Conservation (phyloP, 495 filamentous ascomycete species). For the Hypoxylon perforatum region DNA sequence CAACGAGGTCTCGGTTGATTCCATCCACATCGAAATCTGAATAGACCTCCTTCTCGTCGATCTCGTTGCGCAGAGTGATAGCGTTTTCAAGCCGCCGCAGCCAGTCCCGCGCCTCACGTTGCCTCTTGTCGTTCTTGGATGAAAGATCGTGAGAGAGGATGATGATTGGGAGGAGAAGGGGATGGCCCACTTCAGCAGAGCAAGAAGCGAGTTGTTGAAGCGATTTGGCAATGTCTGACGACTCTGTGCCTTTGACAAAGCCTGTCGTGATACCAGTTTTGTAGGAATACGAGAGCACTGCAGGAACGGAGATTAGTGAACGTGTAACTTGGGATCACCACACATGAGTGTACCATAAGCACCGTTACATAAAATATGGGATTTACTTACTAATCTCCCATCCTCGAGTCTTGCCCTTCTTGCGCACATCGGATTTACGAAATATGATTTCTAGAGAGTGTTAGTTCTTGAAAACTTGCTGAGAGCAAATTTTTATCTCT, state of each 20-base stretch:
- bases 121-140: constrained; percentile 60
- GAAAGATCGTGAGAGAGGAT: constrained; percentile 63
- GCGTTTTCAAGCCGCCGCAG: constrained; percentile 65
- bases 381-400: constrained; percentile 60
- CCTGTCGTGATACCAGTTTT: constrained; percentile 62
- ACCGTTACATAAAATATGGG: background rate
- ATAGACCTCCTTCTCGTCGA: constrained; percentile 61
- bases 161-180: constrained; percentile 64
- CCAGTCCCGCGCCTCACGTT: constrained; percentile 67
- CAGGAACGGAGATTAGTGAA: constrained; percentile 3
- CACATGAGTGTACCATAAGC: background rate
- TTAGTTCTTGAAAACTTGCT: constrained; percentile 2
- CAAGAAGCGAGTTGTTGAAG: constrained; percentile 60
- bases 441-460: constrained; percentile 61
- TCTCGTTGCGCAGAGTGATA: constrained; percentile 66
- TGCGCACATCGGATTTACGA: constrained; percentile 67
- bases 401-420: constrained; percentile 66
- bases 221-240: constrained; percentile 58
- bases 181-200: constrained; percentile 58
- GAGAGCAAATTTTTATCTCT: background rate
- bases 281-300: constrained; percentile 64
- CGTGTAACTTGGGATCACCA: background rate
- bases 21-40: constrained; percentile 63
- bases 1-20: constrained; percentile 66
- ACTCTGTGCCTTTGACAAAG: constrained; percentile 64